Percentiles rank a stretch among this genome's conserved stretches.
phyloP scores from a whole-genome alignment of 805 yeast species.

The Candida parachauliodes region DNA sequence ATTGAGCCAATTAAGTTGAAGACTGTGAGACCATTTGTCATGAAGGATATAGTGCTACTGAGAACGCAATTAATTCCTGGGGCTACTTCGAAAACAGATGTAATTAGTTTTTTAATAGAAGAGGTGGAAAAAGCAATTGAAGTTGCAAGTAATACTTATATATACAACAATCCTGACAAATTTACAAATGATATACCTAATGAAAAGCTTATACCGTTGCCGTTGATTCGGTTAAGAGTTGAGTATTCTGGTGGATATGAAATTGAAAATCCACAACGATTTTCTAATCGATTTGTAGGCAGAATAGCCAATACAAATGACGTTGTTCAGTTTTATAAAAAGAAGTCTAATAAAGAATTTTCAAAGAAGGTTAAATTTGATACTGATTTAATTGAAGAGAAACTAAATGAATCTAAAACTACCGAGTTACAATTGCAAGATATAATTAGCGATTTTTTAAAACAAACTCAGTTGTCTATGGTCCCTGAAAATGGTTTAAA shows the following conservation, averaged over 20 bases:
- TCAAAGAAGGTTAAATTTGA: constrained; percentile 13
- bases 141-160: constrained; percentile 53
- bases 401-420: constrained; percentile 13
- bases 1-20: constrained; percentile 60
- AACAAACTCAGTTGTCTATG: constrained; percentile 60
- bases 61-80: constrained; percentile 57
- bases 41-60: constrained; percentile 59
- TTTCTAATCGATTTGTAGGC: constrained; percentile 88
- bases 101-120: constrained; percentile 53
- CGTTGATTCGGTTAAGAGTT: constrained; percentile 75
- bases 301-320: constrained; percentile 88
- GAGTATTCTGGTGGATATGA: constrained; percentile 91
- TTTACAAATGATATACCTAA: not conserved
- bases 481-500: constrained; percentile 75
- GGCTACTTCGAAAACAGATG: constrained; percentile 54
- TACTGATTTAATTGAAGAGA: constrained; percentile 13
- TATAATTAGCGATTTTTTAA: constrained; percentile 59
- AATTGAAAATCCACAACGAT: constrained; percentile 85
- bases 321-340: constrained; percentile 67
- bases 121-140: constrained; percentile 67
- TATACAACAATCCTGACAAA: constrained; percentile 18
- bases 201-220: constrained; percentile 51
- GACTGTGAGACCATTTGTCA: constrained; percentile 78
- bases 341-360: constrained; percentile 24
- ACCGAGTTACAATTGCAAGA: constrained; percentile 51